Percentiles rank a stretch among this genome's conserved stretches.
phyloP scores from a whole-genome alignment of 257 asterid genomes.

The Penstemon barbatus region DNA sequence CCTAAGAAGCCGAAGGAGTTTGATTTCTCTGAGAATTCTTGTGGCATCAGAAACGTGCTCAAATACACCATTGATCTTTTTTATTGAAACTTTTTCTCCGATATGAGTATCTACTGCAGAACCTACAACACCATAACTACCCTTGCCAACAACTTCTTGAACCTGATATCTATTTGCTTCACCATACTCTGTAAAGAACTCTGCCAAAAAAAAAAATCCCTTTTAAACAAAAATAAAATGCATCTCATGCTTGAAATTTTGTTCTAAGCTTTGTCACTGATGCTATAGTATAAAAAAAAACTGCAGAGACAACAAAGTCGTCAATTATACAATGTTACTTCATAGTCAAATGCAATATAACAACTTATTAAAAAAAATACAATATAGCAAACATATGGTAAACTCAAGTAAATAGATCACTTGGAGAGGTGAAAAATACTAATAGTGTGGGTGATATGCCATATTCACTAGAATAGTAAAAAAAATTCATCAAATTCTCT shows the following conservation, averaged over 20 bases:
- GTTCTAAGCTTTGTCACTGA: neutral
- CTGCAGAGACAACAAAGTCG: neutral
- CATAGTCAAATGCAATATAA: neutral
- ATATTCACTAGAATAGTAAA: slow-evolving; percentile 17
- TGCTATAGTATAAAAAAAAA: neutral
- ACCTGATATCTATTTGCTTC: slow-evolving; percentile 91
- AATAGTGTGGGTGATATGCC: neutral
- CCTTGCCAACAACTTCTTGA: slow-evolving; percentile 95
- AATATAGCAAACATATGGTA: neutral
- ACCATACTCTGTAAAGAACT: slow-evolving; percentile 94
- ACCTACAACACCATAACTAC: slow-evolving; percentile 96
- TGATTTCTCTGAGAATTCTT: slow-evolving; percentile 89
- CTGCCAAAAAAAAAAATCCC: slow-evolving; percentile 40
- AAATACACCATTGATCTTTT: slow-evolving; percentile 91
- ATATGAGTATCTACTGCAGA: slow-evolving; percentile 85
- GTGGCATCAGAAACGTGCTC: slow-evolving; percentile 98
- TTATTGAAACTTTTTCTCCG: slow-evolving; percentile 89
- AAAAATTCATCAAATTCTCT: neutral
- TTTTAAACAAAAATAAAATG: slow-evolving; percentile 12
- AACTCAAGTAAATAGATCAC: neutral
- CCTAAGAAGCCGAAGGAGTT: slow-evolving; percentile 85
- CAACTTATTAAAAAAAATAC: neutral
- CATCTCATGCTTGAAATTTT: slow-evolving; percentile 15
- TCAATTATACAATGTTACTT: neutral
- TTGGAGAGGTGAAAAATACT: neutral